phyloP scores from a whole-genome alignment of 441 rosid species.

The Populus hybrid region DNA sequence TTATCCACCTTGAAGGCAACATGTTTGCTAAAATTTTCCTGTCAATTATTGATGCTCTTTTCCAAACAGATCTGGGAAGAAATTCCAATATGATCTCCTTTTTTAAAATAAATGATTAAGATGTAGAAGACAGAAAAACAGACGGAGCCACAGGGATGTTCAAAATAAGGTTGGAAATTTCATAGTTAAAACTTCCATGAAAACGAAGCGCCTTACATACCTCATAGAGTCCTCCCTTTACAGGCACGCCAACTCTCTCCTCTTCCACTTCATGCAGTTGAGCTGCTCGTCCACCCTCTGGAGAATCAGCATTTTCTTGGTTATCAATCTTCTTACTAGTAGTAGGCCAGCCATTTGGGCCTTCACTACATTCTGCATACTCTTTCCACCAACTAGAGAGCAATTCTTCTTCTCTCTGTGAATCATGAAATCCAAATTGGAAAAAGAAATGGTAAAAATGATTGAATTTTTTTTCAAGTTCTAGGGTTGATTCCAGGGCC shows the following conservation, averaged over 20 bases:
- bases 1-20: neutral
- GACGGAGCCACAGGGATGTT: neutral
- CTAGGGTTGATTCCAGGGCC: neutral
- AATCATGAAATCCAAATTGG: constrained; percentile 6
- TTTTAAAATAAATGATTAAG: neutral
- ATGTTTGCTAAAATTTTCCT: neutral
- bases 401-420: constrained; percentile 88
- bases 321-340: constrained; percentile 31
- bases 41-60: neutral
- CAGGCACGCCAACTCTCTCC: constrained; percentile 96
- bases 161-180: no score
- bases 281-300: constrained; percentile 34
- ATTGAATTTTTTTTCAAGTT: neutral
- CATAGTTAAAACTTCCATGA: neutral
- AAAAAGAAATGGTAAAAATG: neutral
- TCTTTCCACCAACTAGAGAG: constrained; percentile 97
- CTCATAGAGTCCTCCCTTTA: constrained; percentile 97
- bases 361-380: constrained; percentile 94
- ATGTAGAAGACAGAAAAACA: neutral
- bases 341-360: constrained; percentile 50
- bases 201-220: constrained; percentile 27
- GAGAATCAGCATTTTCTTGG: constrained; percentile 27
- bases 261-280: constrained; percentile 59
- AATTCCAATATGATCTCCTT: neutral
- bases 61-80: neutral